Conservation (phyloP, 2,329 filamentous ascomycete genomes). For the Scedosporium minutisporum region DNA sequence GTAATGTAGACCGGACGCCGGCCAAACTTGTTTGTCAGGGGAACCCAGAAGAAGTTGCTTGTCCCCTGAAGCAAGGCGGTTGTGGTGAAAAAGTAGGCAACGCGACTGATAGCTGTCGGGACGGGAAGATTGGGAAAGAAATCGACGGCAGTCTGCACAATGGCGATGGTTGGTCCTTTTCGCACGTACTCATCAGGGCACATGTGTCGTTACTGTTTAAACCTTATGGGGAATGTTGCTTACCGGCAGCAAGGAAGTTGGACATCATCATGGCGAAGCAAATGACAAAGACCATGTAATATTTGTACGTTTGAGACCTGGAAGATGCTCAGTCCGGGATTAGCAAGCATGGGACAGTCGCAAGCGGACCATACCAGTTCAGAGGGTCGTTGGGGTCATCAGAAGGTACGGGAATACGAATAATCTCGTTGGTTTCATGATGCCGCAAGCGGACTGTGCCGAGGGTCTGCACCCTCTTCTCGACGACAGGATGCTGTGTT, state of each 20-base stretch:
- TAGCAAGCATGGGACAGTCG: slow-evolving; percentile 6
- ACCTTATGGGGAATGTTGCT: no score
- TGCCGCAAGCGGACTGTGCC: slow-evolving; percentile 14
- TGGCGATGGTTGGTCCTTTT: slow-evolving; percentile 35
- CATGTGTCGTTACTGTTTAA: slow-evolving; percentile 13
- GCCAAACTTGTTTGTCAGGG: slow-evolving; percentile 34
- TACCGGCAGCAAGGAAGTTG: slow-evolving; percentile 45
- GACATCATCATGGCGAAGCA: slow-evolving; percentile 45
- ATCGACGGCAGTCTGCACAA: slow-evolving; percentile 33
- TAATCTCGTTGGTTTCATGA: slow-evolving; percentile 34
- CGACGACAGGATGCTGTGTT: no score
- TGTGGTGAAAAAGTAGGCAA: slow-evolving; percentile 43
- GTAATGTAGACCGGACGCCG: slow-evolving; percentile 31
- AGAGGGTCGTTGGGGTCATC: slow-evolving; percentile 37
- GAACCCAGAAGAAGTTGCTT: slow-evolving; percentile 37
- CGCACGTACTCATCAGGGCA: neutral
- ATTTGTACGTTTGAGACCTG: slow-evolving; percentile 35
- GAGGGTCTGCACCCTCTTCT: no score
- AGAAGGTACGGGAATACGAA: slow-evolving; percentile 36
- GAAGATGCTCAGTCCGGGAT: neutral
- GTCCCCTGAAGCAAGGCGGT: slow-evolving; percentile 39
- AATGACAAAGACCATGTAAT: slow-evolving; percentile 38
- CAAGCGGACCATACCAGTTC: slow-evolving; percentile 31
- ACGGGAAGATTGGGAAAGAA: slow-evolving; percentile 32
- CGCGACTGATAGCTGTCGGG: slow-evolving; percentile 25